Evolutionary conservation across 2,329 filamentous ascomycete genomes (phyloP), one percentile per base, ranked within the genome.

Genomic region (Dothideomycetes sp.): DNA sequence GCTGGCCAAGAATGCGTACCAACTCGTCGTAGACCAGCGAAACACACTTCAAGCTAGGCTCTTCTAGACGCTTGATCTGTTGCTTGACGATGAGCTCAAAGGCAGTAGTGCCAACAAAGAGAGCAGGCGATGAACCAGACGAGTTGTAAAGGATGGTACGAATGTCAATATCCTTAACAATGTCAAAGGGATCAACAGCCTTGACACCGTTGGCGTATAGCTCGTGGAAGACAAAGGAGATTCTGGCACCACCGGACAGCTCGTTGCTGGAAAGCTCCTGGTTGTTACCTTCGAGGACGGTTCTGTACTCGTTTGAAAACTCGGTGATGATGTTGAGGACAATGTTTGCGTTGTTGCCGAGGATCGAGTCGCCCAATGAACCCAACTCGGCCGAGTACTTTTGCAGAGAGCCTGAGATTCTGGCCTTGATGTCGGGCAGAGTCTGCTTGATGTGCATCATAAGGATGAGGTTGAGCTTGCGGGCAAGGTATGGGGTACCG

Each of bases 381-480:
- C 77, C 70, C 16, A 98, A 74, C 63, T 98, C 91, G 29, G 78
- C 65, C 4, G 76, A 71, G 64, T 98, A 98, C 62, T 98, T 98
- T 59, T 88, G 82, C 45, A 98, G 71, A 11, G 89, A 95, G 51
- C 84, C 83, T n/a, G 84, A 77, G 53, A 98, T 98, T 49, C 93
- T 83, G 11, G 84, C 86, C 69, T 98, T 98, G 71, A 98, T 98
- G 59, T 98, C 91, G 28, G 91, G 91, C 11, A 98, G 76, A 1
- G 91, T 98, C 69, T 98, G 89, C 68, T 98, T 98, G 71, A 98
- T 98, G 70, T 98, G 91, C 91, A 98, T 98, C 89, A 98, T 96
- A 53, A 98, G 75, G 58, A 98, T 96, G 56, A 98, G 73, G 66
- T 98, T 98, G 46, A 98, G 77, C 68, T 98, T 98, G 52, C 89